Evolutionary conservation across 345 rosid genomes (phyloP), one percentile per base, ranked within the genome.

Genomic region (Chamaenerion angustifolium): DNA sequence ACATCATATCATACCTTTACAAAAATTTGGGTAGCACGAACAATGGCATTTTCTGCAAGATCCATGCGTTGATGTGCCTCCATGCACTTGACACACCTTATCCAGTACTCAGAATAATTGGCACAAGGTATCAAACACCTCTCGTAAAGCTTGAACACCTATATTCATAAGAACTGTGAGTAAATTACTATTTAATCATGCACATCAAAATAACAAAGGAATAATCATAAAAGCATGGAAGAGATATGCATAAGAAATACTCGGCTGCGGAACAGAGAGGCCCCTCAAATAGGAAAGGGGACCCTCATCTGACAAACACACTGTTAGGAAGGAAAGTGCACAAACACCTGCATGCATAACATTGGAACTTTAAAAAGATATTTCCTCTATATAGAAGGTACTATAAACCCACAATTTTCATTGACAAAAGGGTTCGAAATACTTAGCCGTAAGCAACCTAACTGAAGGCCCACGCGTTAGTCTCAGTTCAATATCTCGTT

Each of bases 291-390:
- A 81, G 37, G 72, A 72, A 56, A 72, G 69, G 82, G 95, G 82
- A 74, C 83, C 95, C 96, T 80, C 95, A 88, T 81, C 78, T 64
- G 83, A 82, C 65, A 82, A 74, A 85, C 63, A 92, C 87, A 87
- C 78, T 78, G 81, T 88, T 79, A 93, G 84, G 97, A 79, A 75
- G 92, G 79, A 81, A 82, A 74, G 77, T 74, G 72, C 75, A 82
- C n/a, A n/a, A n/a, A n/a, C 58, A 82, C 94, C 96, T 85, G 94
- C 99, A 93, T 74, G 77, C 79, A 82, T 88, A 85, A 81, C 95
- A 82, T 80, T 70, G 72, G 76, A 69, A 78, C 77, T 80, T 88
- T 71, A 77, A 83, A 42, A 72, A 65, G 63, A 76, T 56, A 60
- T 49, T 54, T 59, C 61, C 61, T 16, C 10, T 4, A 3, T 31